phyloP scores from a whole-genome alignment of 2,329 filamentous ascomycete species.

The Dactylellina sp. region DNA sequence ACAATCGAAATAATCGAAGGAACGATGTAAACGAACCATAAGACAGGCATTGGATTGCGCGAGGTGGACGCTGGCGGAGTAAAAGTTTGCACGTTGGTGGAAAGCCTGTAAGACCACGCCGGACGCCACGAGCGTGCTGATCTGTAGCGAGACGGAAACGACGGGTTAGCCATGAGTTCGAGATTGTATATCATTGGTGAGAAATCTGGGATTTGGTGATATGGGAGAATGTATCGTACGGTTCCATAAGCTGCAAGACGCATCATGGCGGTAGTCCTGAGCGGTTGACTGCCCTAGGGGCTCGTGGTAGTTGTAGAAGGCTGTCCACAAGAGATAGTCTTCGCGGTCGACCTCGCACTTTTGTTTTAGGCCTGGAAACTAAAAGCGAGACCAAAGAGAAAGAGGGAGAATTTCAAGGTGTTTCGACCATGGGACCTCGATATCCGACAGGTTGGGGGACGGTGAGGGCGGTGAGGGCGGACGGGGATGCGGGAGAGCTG shows the following conservation, averaged over 20 bases:
- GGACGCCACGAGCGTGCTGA: constrained; percentile 84
- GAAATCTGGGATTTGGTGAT: not conserved
- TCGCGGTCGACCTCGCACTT: not conserved
- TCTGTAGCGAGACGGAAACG: constrained; percentile 65
- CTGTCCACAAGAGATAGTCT: constrained; percentile 3
- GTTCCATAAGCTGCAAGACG: constrained; percentile 60
- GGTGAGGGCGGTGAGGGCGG: not conserved
- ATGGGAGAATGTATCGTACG: constrained; percentile 54
- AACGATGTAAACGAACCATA: constrained; percentile 73
- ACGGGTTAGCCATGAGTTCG: constrained; percentile 30
- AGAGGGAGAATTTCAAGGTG: not conserved
- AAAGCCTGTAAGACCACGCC: constrained; percentile 89
- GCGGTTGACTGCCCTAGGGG: constrained; percentile 19
- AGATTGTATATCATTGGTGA: constrained; percentile 46
- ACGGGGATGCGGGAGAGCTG: not conserved
- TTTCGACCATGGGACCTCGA: not conserved
- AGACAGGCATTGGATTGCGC: constrained; percentile 96
- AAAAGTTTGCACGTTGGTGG: constrained; percentile 96
- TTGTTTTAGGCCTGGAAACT: not conserved
- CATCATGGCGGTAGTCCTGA: constrained; percentile 55
- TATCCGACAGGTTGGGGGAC: not conserved
- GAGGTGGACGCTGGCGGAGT: constrained; percentile 95
- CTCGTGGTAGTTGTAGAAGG: constrained; percentile 19
- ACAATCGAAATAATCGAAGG: constrained; percentile 1
- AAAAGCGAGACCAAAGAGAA: constrained; percentile 4